phyloP scores from a whole-genome alignment of 2,329 filamentous ascomycete species.

The Fusarium pininemorale region DNA sequence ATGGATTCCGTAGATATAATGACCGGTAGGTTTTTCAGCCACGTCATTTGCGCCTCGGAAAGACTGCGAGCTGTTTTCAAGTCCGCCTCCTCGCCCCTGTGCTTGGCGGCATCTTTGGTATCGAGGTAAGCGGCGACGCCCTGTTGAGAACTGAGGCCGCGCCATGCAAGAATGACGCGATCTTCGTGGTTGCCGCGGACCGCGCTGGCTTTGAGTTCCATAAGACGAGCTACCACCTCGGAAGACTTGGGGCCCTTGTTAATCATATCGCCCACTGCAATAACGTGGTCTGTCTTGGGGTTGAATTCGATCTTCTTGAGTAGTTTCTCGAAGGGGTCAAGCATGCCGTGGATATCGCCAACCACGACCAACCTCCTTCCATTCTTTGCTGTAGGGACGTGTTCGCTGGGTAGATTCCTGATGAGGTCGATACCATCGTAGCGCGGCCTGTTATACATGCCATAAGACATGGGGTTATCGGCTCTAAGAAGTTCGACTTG shows the following conservation, averaged over 20 bases:
- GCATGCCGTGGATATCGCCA: slow-evolving; percentile 94
- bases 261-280: slow-evolving; percentile 82
- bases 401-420: slow-evolving; percentile 43
- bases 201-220: slow-evolving; percentile 76
- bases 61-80: slow-evolving; percentile 67
- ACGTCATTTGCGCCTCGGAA: slow-evolving; percentile 68
- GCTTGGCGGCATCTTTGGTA: slow-evolving; percentile 37
- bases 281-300: slow-evolving; percentile 69
- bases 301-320: slow-evolving; percentile 74
- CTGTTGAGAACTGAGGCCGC: slow-evolving; percentile 37
- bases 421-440: slow-evolving; percentile 47
- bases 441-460: slow-evolving; percentile 50
- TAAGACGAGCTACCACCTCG: slow-evolving; percentile 80
- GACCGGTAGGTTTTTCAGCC: slow-evolving; percentile 77
- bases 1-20: slow-evolving; percentile 77
- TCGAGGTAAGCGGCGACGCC: slow-evolving; percentile 43
- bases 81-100: slow-evolving; percentile 50
- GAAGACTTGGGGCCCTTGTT: slow-evolving; percentile 86
- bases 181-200: slow-evolving; percentile 97
- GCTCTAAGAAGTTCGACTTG: slow-evolving; percentile 39
- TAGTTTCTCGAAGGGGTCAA: slow-evolving; percentile 70
- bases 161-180: slow-evolving; percentile 74
- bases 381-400: slow-evolving; percentile 48
- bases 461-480: slow-evolving; percentile 53
- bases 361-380: slow-evolving; percentile 77